Percentiles rank a stretch among this genome's conserved stretches.
phyloP scores from a whole-genome alignment of 345 rosid species.

The Rhodomyrtus tomentosa region DNA sequence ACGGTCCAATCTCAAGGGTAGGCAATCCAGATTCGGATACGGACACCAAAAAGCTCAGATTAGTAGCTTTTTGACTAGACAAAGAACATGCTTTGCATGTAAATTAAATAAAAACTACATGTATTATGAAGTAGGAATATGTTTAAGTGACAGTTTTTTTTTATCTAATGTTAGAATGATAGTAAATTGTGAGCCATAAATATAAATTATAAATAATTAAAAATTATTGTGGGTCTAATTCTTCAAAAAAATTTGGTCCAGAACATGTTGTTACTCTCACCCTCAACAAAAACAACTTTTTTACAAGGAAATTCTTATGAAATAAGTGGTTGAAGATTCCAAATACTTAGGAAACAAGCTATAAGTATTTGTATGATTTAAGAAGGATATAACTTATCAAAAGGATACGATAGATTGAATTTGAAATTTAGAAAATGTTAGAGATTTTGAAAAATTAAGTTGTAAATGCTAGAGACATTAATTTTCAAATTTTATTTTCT shows the following conservation, averaged over 20 bases:
- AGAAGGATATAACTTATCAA: not conserved
- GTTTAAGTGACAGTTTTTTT: too few species aligned
- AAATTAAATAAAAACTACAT: too few species aligned
- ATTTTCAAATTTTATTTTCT: not conserved
- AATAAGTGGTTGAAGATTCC: not conserved
- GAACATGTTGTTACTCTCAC: too few species aligned
- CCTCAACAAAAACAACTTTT: too few species aligned
- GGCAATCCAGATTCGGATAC: accelerated
- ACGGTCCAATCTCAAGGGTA: too few species aligned
- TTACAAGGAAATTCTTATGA: too few species aligned
- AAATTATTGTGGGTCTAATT: too few species aligned
- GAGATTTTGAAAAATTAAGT: not conserved
- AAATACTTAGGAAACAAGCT: not conserved
- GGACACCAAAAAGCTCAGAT: not conserved
- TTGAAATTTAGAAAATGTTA: not conserved
- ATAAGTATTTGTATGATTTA: not conserved
- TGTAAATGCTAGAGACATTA: not conserved
- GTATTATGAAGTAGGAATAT: not conserved
- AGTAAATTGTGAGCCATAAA: too few species aligned
- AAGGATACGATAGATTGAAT: not conserved
- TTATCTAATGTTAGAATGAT: too few species aligned
- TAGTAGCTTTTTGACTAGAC: not conserved
- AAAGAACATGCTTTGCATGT: not conserved
- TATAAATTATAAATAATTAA: too few species aligned
- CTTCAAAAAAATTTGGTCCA: too few species aligned